These are phyloP conservation scores for Hymenoscyphus infarciens DNA, from an alignment of 2,329 filamentous ascomycete genomes.

Conservation along the genomic window DNA sequence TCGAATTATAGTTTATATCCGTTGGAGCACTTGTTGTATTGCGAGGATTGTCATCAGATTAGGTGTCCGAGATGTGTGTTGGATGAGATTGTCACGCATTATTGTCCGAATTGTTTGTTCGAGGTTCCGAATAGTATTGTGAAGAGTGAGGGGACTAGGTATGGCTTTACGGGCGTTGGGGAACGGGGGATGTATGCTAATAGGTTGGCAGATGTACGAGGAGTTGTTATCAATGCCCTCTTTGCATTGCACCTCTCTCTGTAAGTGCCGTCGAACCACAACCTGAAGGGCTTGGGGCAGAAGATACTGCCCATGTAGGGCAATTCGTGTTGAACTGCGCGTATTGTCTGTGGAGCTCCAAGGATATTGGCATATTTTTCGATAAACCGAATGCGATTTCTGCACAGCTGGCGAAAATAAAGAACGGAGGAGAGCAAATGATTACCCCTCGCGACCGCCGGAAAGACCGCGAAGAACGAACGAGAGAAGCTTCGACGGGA, in stretches of 20 bases:
- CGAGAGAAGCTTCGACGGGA: constrained; percentile 21
- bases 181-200: constrained; percentile 9
- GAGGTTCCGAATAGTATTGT: constrained; percentile 92
- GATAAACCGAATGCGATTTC: constrained; percentile 85
- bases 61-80: constrained; percentile 87
- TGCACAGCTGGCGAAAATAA: constrained; percentile 70
- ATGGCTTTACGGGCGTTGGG: constrained; percentile 29
- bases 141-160: constrained; percentile 91
- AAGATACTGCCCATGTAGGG: constrained; percentile 41
- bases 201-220: constrained; percentile 67
- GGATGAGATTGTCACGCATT: constrained; percentile 93
- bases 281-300: constrained; percentile 34
- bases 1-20: constrained; percentile 92
- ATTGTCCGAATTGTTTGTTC: constrained; percentile 91
- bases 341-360: constrained; percentile 90
- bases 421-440: constrained; percentile 54
- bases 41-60: constrained; percentile 95
- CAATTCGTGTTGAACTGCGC: constrained; percentile 80
- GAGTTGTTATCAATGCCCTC: constrained; percentile 92
- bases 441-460: constrained; percentile 44
- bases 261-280: constrained; percentile 65
- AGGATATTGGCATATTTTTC: constrained; percentile 86
- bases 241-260: constrained; percentile 77
- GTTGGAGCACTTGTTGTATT: constrained; percentile 90
- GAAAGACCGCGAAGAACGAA: constrained; percentile 29